Evolutionary conservation across 371 early-diverging fungal species (phyloP).

Genomic region (Rhizopus arrhizus): DNA sequence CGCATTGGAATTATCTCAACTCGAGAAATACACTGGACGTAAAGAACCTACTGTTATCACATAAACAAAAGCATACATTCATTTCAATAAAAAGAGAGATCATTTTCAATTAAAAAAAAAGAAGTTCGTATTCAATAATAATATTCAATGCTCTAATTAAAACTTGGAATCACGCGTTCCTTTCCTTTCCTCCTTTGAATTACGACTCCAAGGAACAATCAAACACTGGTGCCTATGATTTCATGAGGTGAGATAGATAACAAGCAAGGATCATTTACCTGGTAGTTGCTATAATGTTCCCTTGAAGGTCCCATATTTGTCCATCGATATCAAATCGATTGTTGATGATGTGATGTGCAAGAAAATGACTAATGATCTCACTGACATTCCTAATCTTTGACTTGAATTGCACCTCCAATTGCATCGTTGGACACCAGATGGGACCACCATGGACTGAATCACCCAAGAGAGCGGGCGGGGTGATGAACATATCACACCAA

Average conservation of each 20-base stretch:
- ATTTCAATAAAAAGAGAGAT: not conserved
- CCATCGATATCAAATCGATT: constrained; percentile 46
- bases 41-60: constrained; percentile 93
- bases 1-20: constrained; percentile 77
- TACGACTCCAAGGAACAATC: constrained; percentile 44
- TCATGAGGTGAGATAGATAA: no score
- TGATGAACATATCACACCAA: constrained; percentile 51
- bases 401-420: constrained; percentile 52
- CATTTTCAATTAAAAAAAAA: not conserved
- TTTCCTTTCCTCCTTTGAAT: constrained; percentile 12
- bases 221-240: constrained; percentile 38
- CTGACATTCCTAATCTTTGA: constrained; percentile 27
- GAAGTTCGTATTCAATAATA: no score
- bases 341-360: constrained; percentile 47
- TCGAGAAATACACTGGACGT: constrained; percentile 86
- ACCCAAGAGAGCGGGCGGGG: constrained; percentile 42
- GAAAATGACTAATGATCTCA: constrained; percentile 32
- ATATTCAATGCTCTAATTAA: no score
- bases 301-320: constrained; percentile 40
- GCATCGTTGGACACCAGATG: constrained; percentile 54
- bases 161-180: no score
- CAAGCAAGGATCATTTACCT: not conserved
- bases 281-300: constrained; percentile 44
- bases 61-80: constrained; percentile 36
- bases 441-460: constrained; percentile 25